Evolutionary conservation across 78 protist species (phyloP).

Genomic region (Pigoraptor vietnamica): DNA sequence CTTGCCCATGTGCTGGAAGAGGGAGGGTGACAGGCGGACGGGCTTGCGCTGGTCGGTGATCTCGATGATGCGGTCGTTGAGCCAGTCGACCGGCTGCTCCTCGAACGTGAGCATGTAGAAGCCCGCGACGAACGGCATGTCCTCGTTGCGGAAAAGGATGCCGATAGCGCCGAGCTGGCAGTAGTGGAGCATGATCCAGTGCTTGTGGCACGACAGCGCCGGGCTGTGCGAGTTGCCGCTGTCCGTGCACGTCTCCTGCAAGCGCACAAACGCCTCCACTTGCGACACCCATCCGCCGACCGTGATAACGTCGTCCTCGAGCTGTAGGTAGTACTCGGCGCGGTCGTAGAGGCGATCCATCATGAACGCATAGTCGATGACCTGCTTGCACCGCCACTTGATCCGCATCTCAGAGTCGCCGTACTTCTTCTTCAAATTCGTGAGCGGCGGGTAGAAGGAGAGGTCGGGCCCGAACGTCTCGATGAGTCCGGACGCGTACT

Average conservation of each 20-base stretch:
- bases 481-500: not conserved
- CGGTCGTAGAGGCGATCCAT: not conserved
- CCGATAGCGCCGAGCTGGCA: not conserved
- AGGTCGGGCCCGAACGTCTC: not conserved
- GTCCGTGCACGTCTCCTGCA: not conserved
- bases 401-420: not conserved
- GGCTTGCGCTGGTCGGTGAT: not conserved
- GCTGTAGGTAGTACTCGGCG: not conserved
- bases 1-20: constrained; percentile 16
- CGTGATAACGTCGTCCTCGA: constrained; percentile 11
- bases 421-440: not conserved
- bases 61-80: not conserved
- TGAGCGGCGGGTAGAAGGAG: not conserved
- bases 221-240: not conserved
- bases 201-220: not conserved
- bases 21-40: not conserved
- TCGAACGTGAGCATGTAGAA: not conserved
- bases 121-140: not conserved
- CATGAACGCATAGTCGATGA: not conserved
- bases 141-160: not conserved
- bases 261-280: not conserved
- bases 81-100: constrained; percentile 6
- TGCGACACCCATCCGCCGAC: not conserved
- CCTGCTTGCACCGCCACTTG: constrained; percentile 13
- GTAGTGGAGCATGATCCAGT: not conserved